Evolutionary conservation across 116 monocot genomes (phyloP), one percentile per base, ranked within the genome.

Genomic region (Dioscorea cayenensis): DNA sequence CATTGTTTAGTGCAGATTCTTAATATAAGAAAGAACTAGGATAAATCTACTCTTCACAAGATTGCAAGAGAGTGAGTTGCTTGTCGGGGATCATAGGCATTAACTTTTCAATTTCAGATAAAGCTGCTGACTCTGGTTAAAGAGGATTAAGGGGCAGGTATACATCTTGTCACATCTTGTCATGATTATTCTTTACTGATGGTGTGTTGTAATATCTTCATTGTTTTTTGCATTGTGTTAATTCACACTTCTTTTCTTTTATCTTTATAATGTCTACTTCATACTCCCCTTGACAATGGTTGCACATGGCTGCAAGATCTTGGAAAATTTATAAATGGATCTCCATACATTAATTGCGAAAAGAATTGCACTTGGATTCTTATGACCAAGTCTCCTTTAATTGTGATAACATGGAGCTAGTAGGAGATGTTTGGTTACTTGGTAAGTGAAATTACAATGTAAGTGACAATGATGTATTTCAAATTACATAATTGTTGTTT

Each of bases 271-370:
- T 85, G 69, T 65, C 69, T 29, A 21, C 66, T 20, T 21, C 79
- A 49, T 38, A 35, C 49, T 71, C 62, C 50, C 52, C 70, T n/a
- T 67, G 83, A 75, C 49, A 84, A 78, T 65, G 78, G 61, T 58
- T 77, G 71, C 29, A 37, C 71, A 25, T 96, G 90, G 92, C 32
- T 92, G 27, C 60, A 82, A 81, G 80, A 78, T 60, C 75, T 90
- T 72, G 69, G 74, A 12, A 82, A 63, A 62, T 86, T 72, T 65
- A 72, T 92, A 6, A 72, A 16, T 36, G 76, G 79, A n/a, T 82
- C 85, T 79, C 64, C 75, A 60, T 73, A 25, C 69, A n/a, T n/a
- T n/a, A n/a, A 21, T 38, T 51, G 66, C 78, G n/a, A 11, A 70
- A 73, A 28, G 77, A 79, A 17, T 9, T 92, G 49, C 67, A 85